Base-by-base conservation (phyloP, 192 early-diverging fungal species). In the Helicostylum pulchrum region DNA sequence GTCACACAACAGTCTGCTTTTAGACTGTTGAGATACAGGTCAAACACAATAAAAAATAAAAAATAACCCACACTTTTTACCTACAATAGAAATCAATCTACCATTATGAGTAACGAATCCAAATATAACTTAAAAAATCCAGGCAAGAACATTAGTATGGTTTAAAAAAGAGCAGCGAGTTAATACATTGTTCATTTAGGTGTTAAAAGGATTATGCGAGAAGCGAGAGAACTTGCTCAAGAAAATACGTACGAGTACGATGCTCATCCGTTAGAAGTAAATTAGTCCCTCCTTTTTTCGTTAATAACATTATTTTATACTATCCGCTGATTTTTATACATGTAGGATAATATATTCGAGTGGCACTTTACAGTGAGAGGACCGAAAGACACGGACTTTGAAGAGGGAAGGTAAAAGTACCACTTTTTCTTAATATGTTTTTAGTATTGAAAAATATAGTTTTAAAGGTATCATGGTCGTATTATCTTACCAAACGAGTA, bases 351-450 rank as follows among this genome's bases (percentile, higher is more conserved):
- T 74, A 79, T 99, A 23, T 91, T 99, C 74, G 96, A 99, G 70
- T 97, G 94, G 94, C 96, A 98, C 70, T 98, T 95, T 71, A 95
- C 94, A 1, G 81, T 97, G 8, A 80, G 91, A 17, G 96, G 96
- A 9, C 95, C 95, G 20, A 76, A 84, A 19, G 89, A 85, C 20
- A 92, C 92, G 6, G 90, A 92, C 6, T 99, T 92, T 76, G 84
- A 85, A 56, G 91, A 90, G 43, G 95, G 91, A 64, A 78, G 83
- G 76, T 78, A 72, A 77, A 39, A 21, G 4, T 21, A 26, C 2
- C 11, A 53, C 50, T 30, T 54, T 20, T 2, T 8, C 30, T 20
- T 26, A 26, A 2, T 26, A 26, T 26, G 26, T 26, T 26, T 26
- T 26, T 26, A 26, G 26, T 26, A 2, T 26, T 26, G 26, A 26